Percentiles rank a stretch among this genome's conserved stretches.
Conservation (phyloP, 176 grass and related monocot species). For the Carex cristatella region DNA sequence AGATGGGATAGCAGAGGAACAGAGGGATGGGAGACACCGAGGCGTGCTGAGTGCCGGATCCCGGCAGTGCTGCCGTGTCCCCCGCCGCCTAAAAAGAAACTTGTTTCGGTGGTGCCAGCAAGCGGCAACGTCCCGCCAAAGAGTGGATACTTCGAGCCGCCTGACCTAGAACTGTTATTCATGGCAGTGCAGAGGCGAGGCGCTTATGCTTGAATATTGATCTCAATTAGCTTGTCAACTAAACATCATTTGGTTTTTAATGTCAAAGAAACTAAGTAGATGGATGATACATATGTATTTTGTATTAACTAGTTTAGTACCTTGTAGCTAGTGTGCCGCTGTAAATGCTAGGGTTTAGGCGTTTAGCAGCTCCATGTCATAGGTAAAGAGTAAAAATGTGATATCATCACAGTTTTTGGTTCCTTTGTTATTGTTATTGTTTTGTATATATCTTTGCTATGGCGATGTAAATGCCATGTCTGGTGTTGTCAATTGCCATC, state of each 20-base stretch:
- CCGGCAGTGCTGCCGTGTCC: slow-evolving; percentile 45
- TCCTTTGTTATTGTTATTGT: not conserved
- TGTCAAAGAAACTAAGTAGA: no score
- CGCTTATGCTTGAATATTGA: not conserved
- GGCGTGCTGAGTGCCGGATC: slow-evolving; percentile 58
- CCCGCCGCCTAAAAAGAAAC: slow-evolving; percentile 50
- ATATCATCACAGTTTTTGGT: not conserved
- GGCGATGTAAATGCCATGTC: not conserved
- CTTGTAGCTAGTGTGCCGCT: no score
- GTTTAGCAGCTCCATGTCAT: not conserved
- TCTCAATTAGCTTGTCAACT: not conserved
- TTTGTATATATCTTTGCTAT: not conserved
- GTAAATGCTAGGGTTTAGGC: not conserved
- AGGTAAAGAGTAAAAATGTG: not conserved
- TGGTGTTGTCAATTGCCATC: no score
- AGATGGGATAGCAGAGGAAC: slow-evolving; percentile 6
- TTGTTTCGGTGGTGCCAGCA: not conserved
- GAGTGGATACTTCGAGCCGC: slow-evolving; percentile 71
- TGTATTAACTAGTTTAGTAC: no score
- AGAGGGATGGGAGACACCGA: slow-evolving; percentile 59
- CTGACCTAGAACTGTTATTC: slow-evolving; percentile 77
- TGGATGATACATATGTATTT: no score
- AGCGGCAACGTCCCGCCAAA: slow-evolving; percentile 42
- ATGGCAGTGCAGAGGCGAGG: slow-evolving; percentile 26
- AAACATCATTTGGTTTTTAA: no score